These are phyloP conservation scores for Penicillium sp. DNA, from an alignment of 2,329 filamentous ascomycete species.

Conservation along the genomic window DNA sequence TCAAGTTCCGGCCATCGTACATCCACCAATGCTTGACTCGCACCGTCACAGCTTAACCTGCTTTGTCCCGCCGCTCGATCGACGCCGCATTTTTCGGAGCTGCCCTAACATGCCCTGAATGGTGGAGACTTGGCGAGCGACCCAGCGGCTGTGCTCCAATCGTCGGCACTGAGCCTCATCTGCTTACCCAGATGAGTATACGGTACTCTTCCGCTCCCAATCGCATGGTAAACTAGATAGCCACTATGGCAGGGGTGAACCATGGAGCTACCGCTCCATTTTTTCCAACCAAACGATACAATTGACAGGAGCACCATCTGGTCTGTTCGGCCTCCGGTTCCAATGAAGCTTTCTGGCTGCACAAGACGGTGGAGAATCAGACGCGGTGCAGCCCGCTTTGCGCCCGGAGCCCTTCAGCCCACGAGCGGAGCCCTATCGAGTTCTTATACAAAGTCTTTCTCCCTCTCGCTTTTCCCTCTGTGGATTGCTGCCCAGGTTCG, in stretches of 20 bases:
- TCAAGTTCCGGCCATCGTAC: background rate
- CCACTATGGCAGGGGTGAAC: conserved; percentile 7
- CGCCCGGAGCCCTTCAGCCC: background rate
- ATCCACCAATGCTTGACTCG: conserved; percentile 6
- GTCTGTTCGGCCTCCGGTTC: background rate
- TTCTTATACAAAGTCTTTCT: conserved; percentile 1
- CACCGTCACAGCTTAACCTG: conserved; percentile 10
- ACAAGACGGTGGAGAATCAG: conserved; percentile 11
- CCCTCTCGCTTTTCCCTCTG: background rate
- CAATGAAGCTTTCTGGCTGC: conserved; percentile 1
- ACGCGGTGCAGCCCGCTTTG: conserved; percentile 6
- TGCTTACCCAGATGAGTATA: background rate
- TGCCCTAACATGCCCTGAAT: conserved; percentile 1
- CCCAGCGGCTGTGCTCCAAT: background rate
- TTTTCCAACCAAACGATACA: background rate
- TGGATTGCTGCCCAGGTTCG: background rate
- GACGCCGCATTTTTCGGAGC: conserved; percentile 9
- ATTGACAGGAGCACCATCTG: background rate
- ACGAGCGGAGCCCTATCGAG: background rate
- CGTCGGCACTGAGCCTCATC: conserved; percentile 1
- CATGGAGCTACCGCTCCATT: conserved; percentile 3
- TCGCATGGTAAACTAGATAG: background rate
- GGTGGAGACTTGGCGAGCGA: background rate
- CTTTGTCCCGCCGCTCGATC: conserved; percentile 1
- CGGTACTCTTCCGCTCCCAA: background rate